Base-by-base conservation (phyloP, 1,284 basidiomycete species). In the Moesziomyces globuligerus region DNA sequence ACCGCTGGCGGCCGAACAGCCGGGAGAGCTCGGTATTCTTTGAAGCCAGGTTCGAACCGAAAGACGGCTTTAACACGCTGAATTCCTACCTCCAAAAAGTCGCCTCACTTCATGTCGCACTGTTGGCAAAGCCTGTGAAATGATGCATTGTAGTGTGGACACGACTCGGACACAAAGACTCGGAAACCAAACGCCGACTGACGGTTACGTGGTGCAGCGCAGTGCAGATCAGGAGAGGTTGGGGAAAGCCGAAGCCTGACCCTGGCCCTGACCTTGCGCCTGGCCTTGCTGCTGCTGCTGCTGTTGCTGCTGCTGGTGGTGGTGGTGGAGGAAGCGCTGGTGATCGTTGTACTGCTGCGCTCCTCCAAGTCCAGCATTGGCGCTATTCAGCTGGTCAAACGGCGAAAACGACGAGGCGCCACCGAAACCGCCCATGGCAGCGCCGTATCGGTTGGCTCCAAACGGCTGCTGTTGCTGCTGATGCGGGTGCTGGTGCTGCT, bases 401-500 rank as follows among this genome's bases (percentile, higher is more conserved):
- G 60, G 68, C 38, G 68, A 71, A 23, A 71, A 71, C 9, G 60
- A 52, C 20, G 54, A 64, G 7, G 43, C 60, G 18, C 45, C 49
- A 21, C 58, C 54, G 32, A 56, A 49, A 26, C 64, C 66, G 45
- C 61, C 57, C 51, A 59, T 56, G 20, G 48, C 51, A 4, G 32
- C 46, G 23, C 56, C 57, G 28, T 60, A 67, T n/a, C 64, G 56
- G 21, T 48, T 59, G 41, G 58, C 57, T 32, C 67, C 66, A 25
- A 64, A 69, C 10, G 46, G 43, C 18, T 45, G 55, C 37, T 71
- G 62, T 40, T 67, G 64, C 36, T 70, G 61, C 41, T 69, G 68
- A 25, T 72, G 70, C 48, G 62, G 68, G 34, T 74, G 71, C n/a
- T 74, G 54, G 39, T 74, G 71, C 21, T 74, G 69, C 49, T 73